Base-by-base conservation (phyloP, 2,329 filamentous ascomycete species). In the Cryoendolithus antarcticus region DNA sequence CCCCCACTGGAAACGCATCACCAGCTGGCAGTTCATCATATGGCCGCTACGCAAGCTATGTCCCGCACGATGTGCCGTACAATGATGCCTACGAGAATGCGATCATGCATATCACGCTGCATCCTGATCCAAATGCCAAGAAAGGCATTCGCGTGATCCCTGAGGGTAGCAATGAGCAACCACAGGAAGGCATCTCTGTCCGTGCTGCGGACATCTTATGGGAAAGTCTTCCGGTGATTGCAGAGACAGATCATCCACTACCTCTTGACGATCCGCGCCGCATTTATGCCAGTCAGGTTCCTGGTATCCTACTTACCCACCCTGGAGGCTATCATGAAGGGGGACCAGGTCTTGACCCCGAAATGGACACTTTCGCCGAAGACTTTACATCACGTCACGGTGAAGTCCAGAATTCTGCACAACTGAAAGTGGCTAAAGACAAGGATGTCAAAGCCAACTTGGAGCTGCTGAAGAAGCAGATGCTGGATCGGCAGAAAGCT, bases 301-400 rank as follows among this genome's bases (percentile, higher is more conserved):
- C 65, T 0, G 65, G 64, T 21, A 43, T 70, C 9, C 54, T 55
- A 28, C 59, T 69, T 38, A 70, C 66, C 0, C 66, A 70, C 44
- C 55, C 56, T 2, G 59, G 61, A 8, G 66, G 66, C n/a, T 66
- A 64, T 33, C 53, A 66, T 21, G 65, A 67, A 33, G 66, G 66
- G 9, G 66, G 66, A 1, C 64, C 63, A 1, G 63, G 63, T 1
- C 58, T 65, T 1, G 53, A 58, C 8, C 56, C 61, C 4, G 56
- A 59, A 1, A 49, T 58, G 39, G 50, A 56, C 40, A 56, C 47
- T 1, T 67, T 64, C 46, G 58, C 62, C 2, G 51, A 60, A 32
- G 51, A 59, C 33, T 67, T 67, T 39, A 57, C 67, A 2, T 38
- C 45, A 15, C 55, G 60, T 38, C 50, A 63, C 38, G 32, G 46